Evolutionary conservation across 176 grass and related monocot genomes (phyloP), one percentile per base, ranked within the genome.

Genomic region (Eragrostis curvula): DNA sequence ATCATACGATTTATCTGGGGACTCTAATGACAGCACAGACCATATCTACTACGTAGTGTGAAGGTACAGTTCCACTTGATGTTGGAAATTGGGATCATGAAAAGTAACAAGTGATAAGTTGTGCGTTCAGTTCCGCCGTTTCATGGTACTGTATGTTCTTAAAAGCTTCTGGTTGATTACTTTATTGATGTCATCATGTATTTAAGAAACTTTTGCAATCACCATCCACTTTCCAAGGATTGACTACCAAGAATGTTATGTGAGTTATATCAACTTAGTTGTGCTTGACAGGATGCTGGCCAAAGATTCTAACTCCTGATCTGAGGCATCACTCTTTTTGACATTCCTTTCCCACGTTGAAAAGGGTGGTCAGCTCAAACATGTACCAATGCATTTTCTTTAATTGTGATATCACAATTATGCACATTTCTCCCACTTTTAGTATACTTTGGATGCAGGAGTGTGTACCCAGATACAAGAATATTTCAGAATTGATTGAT

Each of bases 401-500:
- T 59, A 75, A 76, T 70, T 70, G 16, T 3, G 42, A 68, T 30
- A 81, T 75, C 50, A 70, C 41, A 75, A 76, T 51, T 50, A 9
- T 76, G 53, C 41, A 42, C 28, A 30, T 81, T 73, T 68, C 60
- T 74, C 7, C 39, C 41, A 42, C 41, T 60, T 79, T 44, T 13
- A 52, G 13, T 3, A 28, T 74, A 51, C 14, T 27, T 47, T 24
- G 59, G 46, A 46, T 68, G 57, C 36, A 73, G 42, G 29, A 83
- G 24, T 82, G 28, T 81, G 27, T 67, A 61, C 12, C 39, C 50
- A 56, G 47, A 24, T 78, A 68, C 24, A 67, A 32, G 24, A 83
- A 79, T 45, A 5, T 85, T 82, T 90, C 73, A 32, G 51, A 83
- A 83, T 86, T 83, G 79, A 86, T 79, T 79, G 79, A 47, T 49